Evolutionary conservation across 1,139 yeast species (phyloP), one percentile per base, ranked within the genome.

Genomic region (Taphrina flavorubra): DNA sequence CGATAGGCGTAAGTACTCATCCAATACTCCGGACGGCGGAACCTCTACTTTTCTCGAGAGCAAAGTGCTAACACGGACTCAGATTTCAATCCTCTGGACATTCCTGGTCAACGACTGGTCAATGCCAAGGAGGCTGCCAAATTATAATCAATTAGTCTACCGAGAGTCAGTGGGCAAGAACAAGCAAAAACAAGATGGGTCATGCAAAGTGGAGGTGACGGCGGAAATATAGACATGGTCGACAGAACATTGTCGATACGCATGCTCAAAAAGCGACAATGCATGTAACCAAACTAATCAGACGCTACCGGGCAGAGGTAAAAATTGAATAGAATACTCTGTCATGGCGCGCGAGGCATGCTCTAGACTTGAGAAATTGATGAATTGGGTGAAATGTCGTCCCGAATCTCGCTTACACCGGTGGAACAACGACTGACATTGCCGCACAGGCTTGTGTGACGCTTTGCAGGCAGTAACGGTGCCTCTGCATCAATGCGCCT

Each of bases 21-120:
- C n/a, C n/a, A n/a, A n/a, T n/a, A n/a, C n/a, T n/a, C n/a, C n/a
- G n/a, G n/a, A n/a, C n/a, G n/a, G n/a, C n/a, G n/a, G n/a, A n/a
- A n/a, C n/a, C n/a, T n/a, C 31, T 25, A 4, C 31, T 25, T 25
- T 4, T 25, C 4, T 25, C 31, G 4, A 25, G 31, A 25, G 31
- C 31, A 25, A 25, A 25, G 31, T 25, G 31, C 31, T 25, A 25
- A 25, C 4, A 4, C 31, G 31, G 31, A 25, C n/a, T 25, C 31
- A 65, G 55, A 64, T 40, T 68, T 68, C 68, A 68, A 68, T 67
- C 70, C 70, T 14, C 56, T 65, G 25, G 55, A 34, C 42, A 49
- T 68, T 6, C 70, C 70, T 18, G 70, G 70, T 6, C 51, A 56
- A 42, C 59, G 59, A 53, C 67, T 63, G 44, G 67, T 63, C 36